Conservation (phyloP, 768 basidiomycete genomes). For the Bullera alba region DNA sequence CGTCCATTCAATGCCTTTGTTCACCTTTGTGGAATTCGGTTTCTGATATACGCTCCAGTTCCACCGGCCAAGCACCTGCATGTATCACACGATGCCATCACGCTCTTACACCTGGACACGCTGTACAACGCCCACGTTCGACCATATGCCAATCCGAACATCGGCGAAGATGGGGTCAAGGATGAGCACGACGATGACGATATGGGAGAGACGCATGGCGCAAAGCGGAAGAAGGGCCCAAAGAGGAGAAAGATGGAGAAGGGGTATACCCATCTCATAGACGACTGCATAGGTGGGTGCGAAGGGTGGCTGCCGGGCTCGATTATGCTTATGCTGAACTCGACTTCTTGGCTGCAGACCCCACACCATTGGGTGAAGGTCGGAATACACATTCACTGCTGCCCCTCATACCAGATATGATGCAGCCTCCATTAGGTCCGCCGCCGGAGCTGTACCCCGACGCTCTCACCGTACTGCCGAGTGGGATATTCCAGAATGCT, state of each 20-base stretch:
- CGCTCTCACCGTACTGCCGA: conserved; percentile 11
- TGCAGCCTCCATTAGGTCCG: conserved; percentile 4
- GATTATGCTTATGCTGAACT: too few relatives aligned
- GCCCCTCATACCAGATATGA: conserved; percentile 14
- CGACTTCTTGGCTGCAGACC: conserved; percentile 6
- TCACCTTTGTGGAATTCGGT: background rate
- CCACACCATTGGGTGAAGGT: conserved; percentile 19
- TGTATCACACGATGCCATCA: conserved; percentile 27
- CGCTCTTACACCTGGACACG: conserved; percentile 27
- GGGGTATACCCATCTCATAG: conserved; percentile 30
- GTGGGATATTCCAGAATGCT: conserved; percentile 17
- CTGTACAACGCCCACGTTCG: conserved; percentile 34
- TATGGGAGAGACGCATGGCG: background rate
- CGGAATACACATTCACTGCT: conserved; percentile 9
- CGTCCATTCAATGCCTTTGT: background rate
- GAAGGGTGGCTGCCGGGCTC: background rate
- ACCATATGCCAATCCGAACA: conserved; percentile 16
- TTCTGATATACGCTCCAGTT: conserved; percentile 2
- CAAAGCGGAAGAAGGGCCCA: conserved; percentile 3
- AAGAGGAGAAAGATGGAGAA: conserved; percentile 25
- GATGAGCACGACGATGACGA: background rate
- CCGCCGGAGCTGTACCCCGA: conserved; percentile 11
- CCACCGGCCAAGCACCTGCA: conserved; percentile 26
- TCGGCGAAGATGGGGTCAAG: conserved; percentile 2
- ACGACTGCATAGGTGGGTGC: conserved; percentile 33